These are phyloP conservation scores for Phascolomyces articulosus DNA, from an alignment of 371 early-diverging fungal genomes.

Conservation along the genomic window DNA sequence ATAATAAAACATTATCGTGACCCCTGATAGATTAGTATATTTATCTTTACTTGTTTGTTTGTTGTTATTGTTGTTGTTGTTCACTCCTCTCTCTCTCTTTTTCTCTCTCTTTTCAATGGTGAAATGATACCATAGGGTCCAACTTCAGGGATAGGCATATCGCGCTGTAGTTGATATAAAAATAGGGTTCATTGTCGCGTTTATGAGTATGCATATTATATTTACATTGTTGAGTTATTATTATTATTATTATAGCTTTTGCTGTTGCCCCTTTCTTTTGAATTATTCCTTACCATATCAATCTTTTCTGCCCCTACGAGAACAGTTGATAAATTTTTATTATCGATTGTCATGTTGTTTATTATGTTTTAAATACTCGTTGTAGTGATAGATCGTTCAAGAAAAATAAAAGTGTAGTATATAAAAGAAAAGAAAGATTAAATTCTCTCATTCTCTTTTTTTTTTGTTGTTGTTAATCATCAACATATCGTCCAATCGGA, in stretches of 20 bases:
- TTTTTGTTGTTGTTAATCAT: neutral
- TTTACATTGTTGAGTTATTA: too few species aligned
- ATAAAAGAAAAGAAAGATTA: neutral
- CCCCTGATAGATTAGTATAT: neutral
- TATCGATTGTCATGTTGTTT: neutral
- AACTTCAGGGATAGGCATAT: neutral
- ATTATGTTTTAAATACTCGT: neutral
- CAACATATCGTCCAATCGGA: neutral
- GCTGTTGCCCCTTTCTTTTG: too few species aligned
- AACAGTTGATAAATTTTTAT: neutral
- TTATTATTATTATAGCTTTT: too few species aligned
- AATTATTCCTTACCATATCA: neutral
- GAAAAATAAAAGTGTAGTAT: neutral
- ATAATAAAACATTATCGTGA: neutral
- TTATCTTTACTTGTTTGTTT: neutral
- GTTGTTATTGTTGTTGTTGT: too few species aligned
- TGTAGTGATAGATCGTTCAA: too few species aligned
- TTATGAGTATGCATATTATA: too few species aligned
- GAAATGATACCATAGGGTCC: neutral
- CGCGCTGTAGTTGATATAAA: neutral
- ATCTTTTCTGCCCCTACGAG: neutral
- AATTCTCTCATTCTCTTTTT: neutral
- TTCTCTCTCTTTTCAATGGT: too few species aligned
- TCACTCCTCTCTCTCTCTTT: too few species aligned
- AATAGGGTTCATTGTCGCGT: too few species aligned